phyloP scores from a whole-genome alignment of 2,329 filamentous ascomycete species.

The Cytospora schulzeri region DNA sequence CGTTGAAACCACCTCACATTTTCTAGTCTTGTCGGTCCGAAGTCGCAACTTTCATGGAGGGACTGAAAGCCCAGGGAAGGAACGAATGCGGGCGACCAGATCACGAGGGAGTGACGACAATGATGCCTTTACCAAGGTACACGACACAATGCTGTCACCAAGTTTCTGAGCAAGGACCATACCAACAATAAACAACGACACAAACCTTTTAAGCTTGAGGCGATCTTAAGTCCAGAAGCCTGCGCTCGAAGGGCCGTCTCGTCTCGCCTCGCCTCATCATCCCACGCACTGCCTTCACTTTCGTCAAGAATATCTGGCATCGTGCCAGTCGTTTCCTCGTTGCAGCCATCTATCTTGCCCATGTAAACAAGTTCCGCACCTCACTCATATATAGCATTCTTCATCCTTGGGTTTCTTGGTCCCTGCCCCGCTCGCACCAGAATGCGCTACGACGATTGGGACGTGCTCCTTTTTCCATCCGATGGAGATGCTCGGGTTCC shows the following conservation, averaged over 20 bases:
- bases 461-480: constrained; percentile 76
- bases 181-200: background rate
- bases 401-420: constrained; percentile 3
- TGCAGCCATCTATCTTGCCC: too few species aligned
- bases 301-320: background rate
- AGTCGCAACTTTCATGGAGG: background rate
- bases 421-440: constrained; percentile 31
- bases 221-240: too few species aligned
- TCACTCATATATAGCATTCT: background rate
- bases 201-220: too few species aligned
- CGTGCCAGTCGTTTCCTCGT: background rate
- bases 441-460: constrained; percentile 89
- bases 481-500: constrained; percentile 63
- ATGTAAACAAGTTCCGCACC: background rate
- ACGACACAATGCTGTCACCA: background rate
- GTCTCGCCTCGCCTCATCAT: background rate
- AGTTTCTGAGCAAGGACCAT: background rate
- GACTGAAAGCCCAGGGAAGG: constrained; percentile 8
- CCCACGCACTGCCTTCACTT: background rate
- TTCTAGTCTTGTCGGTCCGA: background rate
- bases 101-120: background rate
- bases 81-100: background rate
- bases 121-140: constrained; percentile 3
- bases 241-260: too few species aligned
- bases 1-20: background rate